Evolutionary conservation across 352 stramenopile genomes (phyloP).

Genomic region (Phytophthora lateralis): DNA sequence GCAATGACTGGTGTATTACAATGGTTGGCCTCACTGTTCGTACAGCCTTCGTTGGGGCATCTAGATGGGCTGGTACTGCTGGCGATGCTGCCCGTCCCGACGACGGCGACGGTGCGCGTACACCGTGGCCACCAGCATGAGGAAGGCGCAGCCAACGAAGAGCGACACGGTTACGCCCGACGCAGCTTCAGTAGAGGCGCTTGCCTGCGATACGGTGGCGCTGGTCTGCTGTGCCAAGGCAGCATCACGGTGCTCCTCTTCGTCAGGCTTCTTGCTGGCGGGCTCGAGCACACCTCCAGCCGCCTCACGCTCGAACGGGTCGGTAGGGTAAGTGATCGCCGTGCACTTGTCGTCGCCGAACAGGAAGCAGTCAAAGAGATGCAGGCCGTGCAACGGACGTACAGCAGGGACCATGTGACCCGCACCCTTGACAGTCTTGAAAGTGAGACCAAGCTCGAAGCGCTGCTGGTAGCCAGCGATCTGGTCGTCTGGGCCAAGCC

Average conservation of each 20-base stretch:
- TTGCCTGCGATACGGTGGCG: slow-evolving; percentile 24
- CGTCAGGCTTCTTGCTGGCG: slow-evolving; percentile 11
- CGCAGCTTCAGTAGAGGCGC: slow-evolving; percentile 4
- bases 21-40: not conserved
- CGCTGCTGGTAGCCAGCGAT: slow-evolving; percentile 85
- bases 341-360: slow-evolving; percentile 55
- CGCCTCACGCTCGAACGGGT: slow-evolving; percentile 56
- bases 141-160: slow-evolving; percentile 32
- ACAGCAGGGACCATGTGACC: slow-evolving; percentile 88
- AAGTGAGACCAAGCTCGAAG: slow-evolving; percentile 76
- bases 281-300: slow-evolving; percentile 21
- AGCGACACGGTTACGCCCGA: slow-evolving; percentile 24
- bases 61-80: slow-evolving; percentile 32
- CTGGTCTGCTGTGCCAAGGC: slow-evolving; percentile 19
- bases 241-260: slow-evolving; percentile 21
- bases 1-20: not conserved
- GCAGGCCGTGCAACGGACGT: slow-evolving; percentile 61
- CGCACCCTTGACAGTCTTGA: slow-evolving; percentile 91
- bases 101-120: slow-evolving; percentile 29
- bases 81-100: slow-evolving; percentile 17
- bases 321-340: slow-evolving; percentile 53
- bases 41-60: not conserved
- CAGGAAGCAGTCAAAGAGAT: slow-evolving; percentile 82
- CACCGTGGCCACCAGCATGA: slow-evolving; percentile 28
- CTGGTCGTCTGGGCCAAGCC: slow-evolving; percentile 68